Conservation (phyloP, 2,329 filamentous ascomycete genomes). For the Lachnellula arida region DNA sequence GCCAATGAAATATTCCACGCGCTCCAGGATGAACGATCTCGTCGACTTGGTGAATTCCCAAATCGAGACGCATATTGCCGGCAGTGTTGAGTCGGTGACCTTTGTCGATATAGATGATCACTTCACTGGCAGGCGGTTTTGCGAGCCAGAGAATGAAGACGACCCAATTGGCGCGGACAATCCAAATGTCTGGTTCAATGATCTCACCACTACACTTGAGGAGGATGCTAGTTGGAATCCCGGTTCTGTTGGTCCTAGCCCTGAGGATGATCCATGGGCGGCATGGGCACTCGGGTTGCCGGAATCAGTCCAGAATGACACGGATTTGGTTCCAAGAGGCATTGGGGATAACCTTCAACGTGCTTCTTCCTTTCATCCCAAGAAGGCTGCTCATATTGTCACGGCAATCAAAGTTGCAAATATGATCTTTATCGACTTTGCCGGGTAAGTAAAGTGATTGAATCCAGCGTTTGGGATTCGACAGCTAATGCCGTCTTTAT, state of each 20-base stretch:
- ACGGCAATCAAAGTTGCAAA: neutral
- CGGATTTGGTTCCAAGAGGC: neutral
- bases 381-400: neutral
- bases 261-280: neutral
- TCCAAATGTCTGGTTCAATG: neutral
- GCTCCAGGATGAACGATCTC: neutral
- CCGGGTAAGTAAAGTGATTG: neutral
- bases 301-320: neutral
- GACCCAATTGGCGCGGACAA: constrained; percentile 1
- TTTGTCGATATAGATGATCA: neutral
- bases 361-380: neutral
- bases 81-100: neutral
- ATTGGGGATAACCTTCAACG: neutral
- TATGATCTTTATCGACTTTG: neutral
- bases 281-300: neutral
- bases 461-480: neutral
- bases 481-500: too few species aligned
- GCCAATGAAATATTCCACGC: neutral
- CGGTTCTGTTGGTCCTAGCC: neutral
- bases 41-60: neutral
- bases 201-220: neutral
- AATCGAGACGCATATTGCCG: neutral
- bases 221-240: neutral
- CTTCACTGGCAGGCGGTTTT: neutral
- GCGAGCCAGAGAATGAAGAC: neutral